Evolutionary conservation across 2,329 filamentous ascomycete genomes (phyloP).

Genomic region (Aspergillus ochraceus): DNA sequence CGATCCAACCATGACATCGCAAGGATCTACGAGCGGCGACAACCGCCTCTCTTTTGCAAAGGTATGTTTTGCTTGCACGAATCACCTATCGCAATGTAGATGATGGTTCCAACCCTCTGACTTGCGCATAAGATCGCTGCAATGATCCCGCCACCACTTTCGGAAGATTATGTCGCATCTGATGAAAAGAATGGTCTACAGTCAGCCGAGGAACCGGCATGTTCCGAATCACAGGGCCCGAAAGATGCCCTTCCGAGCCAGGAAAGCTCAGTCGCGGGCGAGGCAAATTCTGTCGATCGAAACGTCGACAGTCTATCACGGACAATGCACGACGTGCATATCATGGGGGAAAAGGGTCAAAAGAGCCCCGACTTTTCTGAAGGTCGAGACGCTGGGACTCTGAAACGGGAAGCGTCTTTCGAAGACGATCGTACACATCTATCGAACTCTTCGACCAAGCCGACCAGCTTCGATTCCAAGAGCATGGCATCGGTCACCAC

Average conservation of each 20-base stretch:
- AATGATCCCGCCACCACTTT: slow-evolving; percentile 38
- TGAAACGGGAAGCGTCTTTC: slow-evolving; percentile 40
- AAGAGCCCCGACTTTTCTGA: slow-evolving; percentile 30
- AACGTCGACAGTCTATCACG: slow-evolving; percentile 32
- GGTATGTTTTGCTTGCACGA: slow-evolving; percentile 48
- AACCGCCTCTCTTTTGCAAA: slow-evolving; percentile 70
- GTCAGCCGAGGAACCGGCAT: slow-evolving; percentile 16
- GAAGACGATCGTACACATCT: slow-evolving; percentile 51
- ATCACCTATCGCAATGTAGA: not conserved
- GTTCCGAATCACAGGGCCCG: slow-evolving; percentile 21
- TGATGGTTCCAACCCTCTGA: slow-evolving; percentile 18
- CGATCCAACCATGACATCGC: slow-evolving; percentile 31
- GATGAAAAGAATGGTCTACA: slow-evolving; percentile 28
- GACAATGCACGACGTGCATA: slow-evolving; percentile 34
- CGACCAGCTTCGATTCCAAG: slow-evolving; percentile 87
- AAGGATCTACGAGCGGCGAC: slow-evolving; percentile 28
- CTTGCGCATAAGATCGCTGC: slow-evolving; percentile 41
- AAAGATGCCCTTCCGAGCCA: slow-evolving; percentile 19
- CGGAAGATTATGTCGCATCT: slow-evolving; percentile 24
- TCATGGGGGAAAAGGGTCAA: slow-evolving; percentile 29
- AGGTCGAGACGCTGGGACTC: slow-evolving; percentile 26
- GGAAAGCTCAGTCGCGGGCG: slow-evolving; percentile 16
- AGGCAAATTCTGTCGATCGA: slow-evolving; percentile 21
- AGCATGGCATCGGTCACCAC: slow-evolving; percentile 92
- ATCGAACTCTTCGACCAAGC: slow-evolving; percentile 70